Evolutionary conservation across 768 basidiomycete genomes (phyloP).

Genomic region (Cytidiella melzeri): DNA sequence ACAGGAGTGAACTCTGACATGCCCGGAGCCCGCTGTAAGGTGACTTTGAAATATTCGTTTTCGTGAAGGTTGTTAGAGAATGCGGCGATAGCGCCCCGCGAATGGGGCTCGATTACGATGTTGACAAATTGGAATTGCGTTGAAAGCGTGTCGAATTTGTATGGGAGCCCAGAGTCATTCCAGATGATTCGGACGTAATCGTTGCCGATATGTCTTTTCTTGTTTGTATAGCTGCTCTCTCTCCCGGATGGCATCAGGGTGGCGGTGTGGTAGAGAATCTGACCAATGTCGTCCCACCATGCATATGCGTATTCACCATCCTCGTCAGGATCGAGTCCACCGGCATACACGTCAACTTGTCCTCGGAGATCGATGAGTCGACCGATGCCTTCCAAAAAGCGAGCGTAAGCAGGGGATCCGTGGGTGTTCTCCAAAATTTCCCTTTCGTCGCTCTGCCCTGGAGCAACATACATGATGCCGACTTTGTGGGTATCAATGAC

Average conservation of each 20-base stretch:
- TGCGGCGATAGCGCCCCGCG: slow-evolving; percentile 75
- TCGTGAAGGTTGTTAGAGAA: slow-evolving; percentile 82
- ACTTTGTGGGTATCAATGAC: slow-evolving; percentile 98
- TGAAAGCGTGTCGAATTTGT: slow-evolving; percentile 84
- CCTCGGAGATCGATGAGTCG: slow-evolving; percentile 82
- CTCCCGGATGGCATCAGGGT: slow-evolving; percentile 95
- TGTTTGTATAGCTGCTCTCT: slow-evolving; percentile 64
- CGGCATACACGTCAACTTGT: slow-evolving; percentile 88
- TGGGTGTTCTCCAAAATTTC: slow-evolving; percentile 88
- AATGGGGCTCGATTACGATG: slow-evolving; percentile 93
- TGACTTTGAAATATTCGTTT: slow-evolving; percentile 95
- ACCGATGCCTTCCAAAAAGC: slow-evolving; percentile 88
- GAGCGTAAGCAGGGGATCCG: slow-evolving; percentile 92
- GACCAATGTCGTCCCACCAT: slow-evolving; percentile 98
- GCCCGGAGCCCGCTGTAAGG: slow-evolving; percentile 77
- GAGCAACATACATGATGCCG: slow-evolving; percentile 92
- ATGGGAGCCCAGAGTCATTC: slow-evolving; percentile 92
- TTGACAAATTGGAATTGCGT: slow-evolving; percentile 98
- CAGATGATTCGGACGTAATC: slow-evolving; percentile 94
- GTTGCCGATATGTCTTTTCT: slow-evolving; percentile 96
- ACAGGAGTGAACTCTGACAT: slow-evolving; percentile 95
- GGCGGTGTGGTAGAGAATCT: slow-evolving; percentile 91
- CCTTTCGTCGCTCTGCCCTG: slow-evolving; percentile 76
- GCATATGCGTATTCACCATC: slow-evolving; percentile 98
- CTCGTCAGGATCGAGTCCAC: slow-evolving; percentile 83